These are phyloP conservation scores for Colletotrichum cordylinicola DNA, from an alignment of 2,329 filamentous ascomycete genomes.

Conservation along the genomic window DNA sequence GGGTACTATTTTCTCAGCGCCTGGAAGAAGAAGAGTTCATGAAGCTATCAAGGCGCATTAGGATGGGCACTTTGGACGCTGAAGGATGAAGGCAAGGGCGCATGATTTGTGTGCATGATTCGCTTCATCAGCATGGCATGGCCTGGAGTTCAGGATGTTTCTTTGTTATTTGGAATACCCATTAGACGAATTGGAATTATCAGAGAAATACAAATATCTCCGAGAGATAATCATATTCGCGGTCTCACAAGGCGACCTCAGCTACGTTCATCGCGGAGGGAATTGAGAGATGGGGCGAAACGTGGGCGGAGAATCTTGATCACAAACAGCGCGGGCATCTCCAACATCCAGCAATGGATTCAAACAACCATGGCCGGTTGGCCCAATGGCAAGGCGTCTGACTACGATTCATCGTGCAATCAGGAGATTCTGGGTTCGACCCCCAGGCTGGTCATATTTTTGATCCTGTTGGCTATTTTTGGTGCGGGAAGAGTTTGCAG, in stretches of 20 bases:
- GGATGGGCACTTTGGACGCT: neutral
- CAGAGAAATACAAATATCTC: neutral
- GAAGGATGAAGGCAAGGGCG: neutral
- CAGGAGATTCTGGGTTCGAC: constrained; percentile 24
- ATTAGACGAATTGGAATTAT: neutral
- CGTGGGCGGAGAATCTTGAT: neutral
- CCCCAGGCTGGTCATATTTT: constrained; percentile 20
- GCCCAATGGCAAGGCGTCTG: constrained; percentile 49
- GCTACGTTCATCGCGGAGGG: neutral
- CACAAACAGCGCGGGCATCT: fast-evolving
- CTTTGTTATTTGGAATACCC: neutral
- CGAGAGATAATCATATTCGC: neutral
- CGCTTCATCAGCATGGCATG: neutral
- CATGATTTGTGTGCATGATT: neutral
- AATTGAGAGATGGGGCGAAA: neutral
- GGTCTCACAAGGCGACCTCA: neutral
- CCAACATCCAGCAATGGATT: neutral
- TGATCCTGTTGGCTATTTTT: neutral
- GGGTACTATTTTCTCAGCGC: constrained; percentile 4
- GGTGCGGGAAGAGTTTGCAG: neutral
- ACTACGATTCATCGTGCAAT: constrained; percentile 35
- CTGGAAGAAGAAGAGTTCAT: neutral
- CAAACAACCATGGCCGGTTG: constrained; percentile 25
- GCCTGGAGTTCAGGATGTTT: neutral
- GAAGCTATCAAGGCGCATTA: neutral